phyloP scores from a whole-genome alignment of 345 rosid genomes.

The Pelargonium nanum region DNA sequence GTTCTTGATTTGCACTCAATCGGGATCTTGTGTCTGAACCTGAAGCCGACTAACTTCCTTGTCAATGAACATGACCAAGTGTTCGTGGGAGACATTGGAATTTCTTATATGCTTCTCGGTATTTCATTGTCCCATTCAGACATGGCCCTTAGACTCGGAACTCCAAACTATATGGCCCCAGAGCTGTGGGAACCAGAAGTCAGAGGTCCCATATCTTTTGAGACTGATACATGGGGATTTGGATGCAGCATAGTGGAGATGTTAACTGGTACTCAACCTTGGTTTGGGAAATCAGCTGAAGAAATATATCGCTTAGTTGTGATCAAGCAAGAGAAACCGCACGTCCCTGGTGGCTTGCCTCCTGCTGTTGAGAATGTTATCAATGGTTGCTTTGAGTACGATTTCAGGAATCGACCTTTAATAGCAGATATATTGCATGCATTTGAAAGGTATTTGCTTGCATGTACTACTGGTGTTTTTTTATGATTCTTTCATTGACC shows the following conservation, averaged over 20 bases:
- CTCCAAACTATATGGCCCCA: constrained; percentile 96
- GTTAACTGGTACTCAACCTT: constrained; percentile 78
- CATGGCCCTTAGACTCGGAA: constrained; percentile 61
- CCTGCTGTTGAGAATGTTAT: constrained; percentile 59
- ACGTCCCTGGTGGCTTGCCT: constrained; percentile 64
- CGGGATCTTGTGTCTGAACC: constrained; percentile 65
- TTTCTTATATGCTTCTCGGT: constrained; percentile 64
- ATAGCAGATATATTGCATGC: constrained; percentile 61
- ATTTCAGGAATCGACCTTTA: constrained; percentile 77
- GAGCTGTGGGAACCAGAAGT: constrained; percentile 92
- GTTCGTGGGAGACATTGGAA: constrained; percentile 68
- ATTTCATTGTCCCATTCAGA: constrained; percentile 56
- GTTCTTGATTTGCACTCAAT: constrained; percentile 54
- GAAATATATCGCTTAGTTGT: constrained; percentile 66
- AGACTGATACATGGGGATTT: constrained; percentile 94
- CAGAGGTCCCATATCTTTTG: constrained; percentile 76
- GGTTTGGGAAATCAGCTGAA: constrained; percentile 55
- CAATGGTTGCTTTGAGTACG: constrained; percentile 78
- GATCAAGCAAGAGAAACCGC: constrained; percentile 59
- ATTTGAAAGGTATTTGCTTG: constrained; percentile 44
- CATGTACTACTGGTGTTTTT: neutral
- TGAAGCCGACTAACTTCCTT: constrained; percentile 72
- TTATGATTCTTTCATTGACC: neutral
- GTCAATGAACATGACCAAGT: constrained; percentile 57
- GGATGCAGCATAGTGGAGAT: constrained; percentile 90